Percentiles rank a stretch among this genome's conserved stretches.
Conservation (phyloP, 106 monocot genomes). For the Vanilla planifolia region DNA sequence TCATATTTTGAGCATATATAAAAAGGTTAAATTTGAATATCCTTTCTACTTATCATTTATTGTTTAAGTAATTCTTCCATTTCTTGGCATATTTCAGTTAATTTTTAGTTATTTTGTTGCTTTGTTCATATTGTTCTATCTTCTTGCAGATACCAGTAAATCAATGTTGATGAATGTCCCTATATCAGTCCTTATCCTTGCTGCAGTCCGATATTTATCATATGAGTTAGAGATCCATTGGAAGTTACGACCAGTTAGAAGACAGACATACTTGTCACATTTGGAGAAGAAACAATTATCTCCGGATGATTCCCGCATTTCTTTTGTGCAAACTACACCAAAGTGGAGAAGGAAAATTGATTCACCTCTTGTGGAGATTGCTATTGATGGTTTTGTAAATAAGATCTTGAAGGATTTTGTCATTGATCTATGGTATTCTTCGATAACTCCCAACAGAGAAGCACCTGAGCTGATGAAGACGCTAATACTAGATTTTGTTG, state of each 20-base stretch:
- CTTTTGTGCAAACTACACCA: conserved; percentile 28
- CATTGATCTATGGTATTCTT: conserved; percentile 88
- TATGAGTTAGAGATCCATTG: conserved; percentile 77
- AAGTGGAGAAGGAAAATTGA: conserved; percentile 78
- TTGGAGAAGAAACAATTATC: conserved; percentile 62
- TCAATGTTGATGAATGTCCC: conserved; percentile 98
- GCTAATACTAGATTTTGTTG: conserved; percentile 82
- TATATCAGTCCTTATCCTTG: conserved; percentile 77
- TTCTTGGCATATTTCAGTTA: not conserved
- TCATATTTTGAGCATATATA: not conserved
- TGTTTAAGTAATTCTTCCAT: not conserved
- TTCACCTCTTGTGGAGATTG: conserved; percentile 73
- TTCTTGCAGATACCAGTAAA: conserved; percentile 85
- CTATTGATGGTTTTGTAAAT: conserved; percentile 68
- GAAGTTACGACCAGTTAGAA: conserved; percentile 39
- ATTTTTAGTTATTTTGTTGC: not conserved
- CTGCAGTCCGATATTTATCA: conserved; percentile 67
- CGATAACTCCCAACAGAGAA: conserved; percentile 88
- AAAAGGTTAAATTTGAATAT: not conserved
- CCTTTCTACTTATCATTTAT: not conserved
- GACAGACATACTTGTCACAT: conserved; percentile 57
- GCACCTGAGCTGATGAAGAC: conserved; percentile 75
- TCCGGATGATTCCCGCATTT: conserved; percentile 55
- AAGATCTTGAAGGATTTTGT: conserved; percentile 90
- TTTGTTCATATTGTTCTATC: not conserved